Evolutionary conservation across 768 basidiomycete genomes (phyloP).

Genomic region (Terana coerulea): DNA sequence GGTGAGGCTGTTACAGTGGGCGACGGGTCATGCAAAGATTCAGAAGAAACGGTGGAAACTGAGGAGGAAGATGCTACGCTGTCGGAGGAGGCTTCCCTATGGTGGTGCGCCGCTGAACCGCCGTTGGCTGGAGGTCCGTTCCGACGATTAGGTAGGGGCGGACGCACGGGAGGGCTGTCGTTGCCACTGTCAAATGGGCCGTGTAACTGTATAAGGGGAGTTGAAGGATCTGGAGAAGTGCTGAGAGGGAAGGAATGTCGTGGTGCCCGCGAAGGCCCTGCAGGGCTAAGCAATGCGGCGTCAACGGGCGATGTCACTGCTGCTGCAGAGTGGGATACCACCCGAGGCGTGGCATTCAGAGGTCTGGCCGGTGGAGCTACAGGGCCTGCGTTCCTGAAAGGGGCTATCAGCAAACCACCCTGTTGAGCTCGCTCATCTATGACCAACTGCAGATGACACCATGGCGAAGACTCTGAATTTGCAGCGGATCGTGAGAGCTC

Average conservation of each 20-base stretch:
- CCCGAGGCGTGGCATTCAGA: constrained; percentile 2
- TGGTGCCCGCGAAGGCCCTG: constrained; percentile 2
- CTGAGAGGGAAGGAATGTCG: constrained; percentile 11
- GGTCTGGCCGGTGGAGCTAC: not conserved
- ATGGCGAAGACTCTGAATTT: too few species aligned
- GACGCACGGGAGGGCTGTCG: not conserved
- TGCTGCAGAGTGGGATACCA: constrained; percentile 4
- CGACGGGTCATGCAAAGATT: constrained; percentile 1
- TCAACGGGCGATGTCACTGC: not conserved
- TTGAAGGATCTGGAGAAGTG: not conserved
- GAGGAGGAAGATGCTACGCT: constrained; percentile 3
- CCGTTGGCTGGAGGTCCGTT: not conserved
- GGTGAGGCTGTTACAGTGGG: constrained; percentile 15
- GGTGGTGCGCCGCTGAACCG: not conserved
- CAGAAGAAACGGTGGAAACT: not conserved
- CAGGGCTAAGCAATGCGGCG: not conserved
- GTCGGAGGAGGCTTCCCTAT: constrained; percentile 3
- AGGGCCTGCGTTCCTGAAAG: constrained; percentile 8
- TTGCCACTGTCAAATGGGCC: not conserved
- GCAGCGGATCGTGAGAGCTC: too few species aligned
- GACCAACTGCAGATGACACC: too few species aligned
- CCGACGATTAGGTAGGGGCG: constrained; percentile 10
- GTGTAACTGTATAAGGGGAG: not conserved
- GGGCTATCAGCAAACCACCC: not conserved
- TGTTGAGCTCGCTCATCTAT: too few species aligned